Evolutionary conservation across 345 rosid genomes (phyloP).

Genomic region (Carallia pectinifolia): DNA sequence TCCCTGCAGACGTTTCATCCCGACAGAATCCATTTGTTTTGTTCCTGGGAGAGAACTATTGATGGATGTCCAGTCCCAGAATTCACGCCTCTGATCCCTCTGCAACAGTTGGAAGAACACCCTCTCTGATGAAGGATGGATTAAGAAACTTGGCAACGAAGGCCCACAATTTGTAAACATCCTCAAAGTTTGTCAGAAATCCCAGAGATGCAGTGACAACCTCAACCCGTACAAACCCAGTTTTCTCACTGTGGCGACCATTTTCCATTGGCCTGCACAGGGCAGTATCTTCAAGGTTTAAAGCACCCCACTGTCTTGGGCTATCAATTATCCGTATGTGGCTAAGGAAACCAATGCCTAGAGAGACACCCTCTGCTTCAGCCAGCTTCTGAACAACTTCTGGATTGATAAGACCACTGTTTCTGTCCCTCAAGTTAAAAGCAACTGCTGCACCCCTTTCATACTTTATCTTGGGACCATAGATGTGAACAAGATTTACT

Average conservation of each 20-base stretch:
- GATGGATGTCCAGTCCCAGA: conserved; percentile 8
- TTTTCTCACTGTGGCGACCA: conserved; percentile 53
- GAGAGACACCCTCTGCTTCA: conserved; percentile 83
- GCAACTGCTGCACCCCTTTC: conserved; percentile 98
- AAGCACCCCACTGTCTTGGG: conserved; percentile 46
- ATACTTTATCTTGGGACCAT: conserved; percentile 95
- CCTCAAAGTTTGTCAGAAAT: conserved; percentile 94
- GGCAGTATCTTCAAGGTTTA: conserved; percentile 52
- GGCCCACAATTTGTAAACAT: conserved; percentile 87
- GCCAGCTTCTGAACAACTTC: conserved; percentile 91
- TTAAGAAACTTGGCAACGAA: conserved; percentile 90
- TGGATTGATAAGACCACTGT: conserved; percentile 74
- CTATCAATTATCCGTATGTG: conserved; percentile 71
- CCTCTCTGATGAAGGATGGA: conserved; percentile 62
- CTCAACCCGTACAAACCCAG: conserved; percentile 70
- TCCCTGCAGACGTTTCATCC: neutral
- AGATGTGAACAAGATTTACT: conserved; percentile 77
- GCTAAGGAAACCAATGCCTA: conserved; percentile 88
- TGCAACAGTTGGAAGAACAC: conserved; percentile 68
- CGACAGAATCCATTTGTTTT: conserved; percentile 7
- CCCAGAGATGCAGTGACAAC: conserved; percentile 96
- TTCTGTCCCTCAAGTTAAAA: conserved; percentile 74
- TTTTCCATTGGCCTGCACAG: conserved; percentile 71
- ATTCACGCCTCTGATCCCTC: conserved; percentile 63
- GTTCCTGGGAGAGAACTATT: conserved; percentile 16